Evolutionary conservation across 2,329 filamentous ascomycete genomes (phyloP), one percentile per base, ranked within the genome.

Genomic region (Sarocladiaceae sp.): DNA sequence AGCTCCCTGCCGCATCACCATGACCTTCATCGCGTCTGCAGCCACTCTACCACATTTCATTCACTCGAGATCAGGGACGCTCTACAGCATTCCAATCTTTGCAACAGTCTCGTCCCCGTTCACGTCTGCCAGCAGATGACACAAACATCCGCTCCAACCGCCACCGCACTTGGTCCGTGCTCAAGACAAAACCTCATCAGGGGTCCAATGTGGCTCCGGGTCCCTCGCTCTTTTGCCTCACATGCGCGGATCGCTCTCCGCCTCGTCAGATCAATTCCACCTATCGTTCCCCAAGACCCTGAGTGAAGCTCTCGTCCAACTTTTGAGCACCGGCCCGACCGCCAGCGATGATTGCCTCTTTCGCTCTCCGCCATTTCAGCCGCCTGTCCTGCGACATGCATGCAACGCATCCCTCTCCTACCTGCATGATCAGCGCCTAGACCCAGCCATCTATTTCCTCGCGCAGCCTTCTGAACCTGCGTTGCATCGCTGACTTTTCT

Each of bases 311-410:
- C 19, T 19, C 16, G 19, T 35, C 10, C 15, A 29, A 7, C 26
- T 29, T 7, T 7, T 7, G 13, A 9, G 26, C 13, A 7, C 13
- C 26, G 26, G 9, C 9, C 7, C 7, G 26, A 29, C 13, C 26
- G 6, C 32, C 32, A 33, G 32, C 19, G 35, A 10, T 20, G 23
- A 4, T 40, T 43, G 23, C 19, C 27, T 33, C 27, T 41, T 41
- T 41, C 37, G 24, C 29, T 43, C 40, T 43, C 40, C 40, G 40
- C 40, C 40, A 32, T 43, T 43, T 43, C 40, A 43, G 26, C 29
- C 40, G 26, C 40, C 18, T n/a, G n/a, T n/a, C 27, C 9, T 43
- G 40, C 29, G 33, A 32, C 16, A 33, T 23, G 19, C 26, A 20
- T 26, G 20, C 20, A 11, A 21, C 35, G 20, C 35, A 43, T 29